A percentile compares a stretch with the other conserved stretches of the same genome.
phyloP scores from a whole-genome alignment of 225 moss, liverwort and hornwort species.

The Pseudoscleropodium purum region DNA sequence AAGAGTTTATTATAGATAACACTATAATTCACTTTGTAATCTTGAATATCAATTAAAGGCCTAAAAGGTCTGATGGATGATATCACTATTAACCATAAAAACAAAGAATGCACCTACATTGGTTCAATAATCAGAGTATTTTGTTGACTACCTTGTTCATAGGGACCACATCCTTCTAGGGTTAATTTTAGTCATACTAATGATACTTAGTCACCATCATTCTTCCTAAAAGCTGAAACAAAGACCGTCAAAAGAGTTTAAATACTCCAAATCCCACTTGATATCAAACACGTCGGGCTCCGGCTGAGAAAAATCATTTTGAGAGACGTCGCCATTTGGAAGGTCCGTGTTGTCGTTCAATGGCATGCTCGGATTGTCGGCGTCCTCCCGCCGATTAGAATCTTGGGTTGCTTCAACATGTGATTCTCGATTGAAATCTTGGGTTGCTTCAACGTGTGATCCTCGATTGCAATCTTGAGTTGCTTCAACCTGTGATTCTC shows the following conservation, averaged over 20 bases:
- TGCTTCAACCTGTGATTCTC: too few species aligned
- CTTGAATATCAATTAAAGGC: too few species aligned
- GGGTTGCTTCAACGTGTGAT: too few species aligned
- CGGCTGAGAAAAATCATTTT: rapidly evolving
- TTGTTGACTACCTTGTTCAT: too few species aligned
- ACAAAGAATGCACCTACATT: too few species aligned
- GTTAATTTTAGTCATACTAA: not conserved
- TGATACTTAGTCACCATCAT: not conserved
- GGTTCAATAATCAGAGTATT: too few species aligned
- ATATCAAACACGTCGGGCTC: too few species aligned
- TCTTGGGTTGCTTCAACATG: not conserved
- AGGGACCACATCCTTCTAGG: too few species aligned
- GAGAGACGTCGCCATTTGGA: not conserved
- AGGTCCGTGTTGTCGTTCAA: not conserved
- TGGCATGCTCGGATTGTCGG: not conserved
- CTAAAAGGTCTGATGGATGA: not conserved
- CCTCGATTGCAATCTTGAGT: not conserved
- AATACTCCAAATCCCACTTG: rapidly evolving
- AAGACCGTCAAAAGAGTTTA: rapidly evolving
- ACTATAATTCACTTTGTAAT: too few species aligned
- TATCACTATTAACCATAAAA: not conserved
- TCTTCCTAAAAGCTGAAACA: too few species aligned
- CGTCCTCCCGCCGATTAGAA: rapidly evolving
- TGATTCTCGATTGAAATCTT: too few species aligned
- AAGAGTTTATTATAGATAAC: not conserved